Evolutionary conservation across 345 rosid genomes (phyloP).

Genomic region (Linum trigynum): DNA sequence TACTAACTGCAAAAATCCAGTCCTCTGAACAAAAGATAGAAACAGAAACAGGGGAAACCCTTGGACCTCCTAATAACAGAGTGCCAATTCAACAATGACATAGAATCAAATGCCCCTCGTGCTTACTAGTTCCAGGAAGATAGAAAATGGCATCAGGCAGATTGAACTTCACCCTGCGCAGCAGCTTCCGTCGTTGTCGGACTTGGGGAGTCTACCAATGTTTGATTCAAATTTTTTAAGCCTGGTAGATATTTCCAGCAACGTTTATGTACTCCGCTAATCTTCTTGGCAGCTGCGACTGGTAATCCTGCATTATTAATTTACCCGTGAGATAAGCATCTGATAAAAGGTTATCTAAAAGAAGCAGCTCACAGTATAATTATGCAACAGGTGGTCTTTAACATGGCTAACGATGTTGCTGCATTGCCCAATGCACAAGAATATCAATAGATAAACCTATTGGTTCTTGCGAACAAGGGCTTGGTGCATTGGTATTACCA

Average conservation of each 20-base stretch:
- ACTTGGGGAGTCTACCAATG: slow-evolving; percentile 12
- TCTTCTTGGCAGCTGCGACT: slow-evolving; percentile 72
- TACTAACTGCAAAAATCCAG: not conserved
- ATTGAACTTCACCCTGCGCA: slow-evolving; percentile 31
- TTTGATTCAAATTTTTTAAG: slow-evolving; percentile 28
- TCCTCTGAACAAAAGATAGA: not conserved
- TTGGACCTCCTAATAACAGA: not conserved
- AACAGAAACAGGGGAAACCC: no score
- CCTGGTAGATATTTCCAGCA: slow-evolving; percentile 82
- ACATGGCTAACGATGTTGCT: no score
- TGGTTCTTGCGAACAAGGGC: not conserved
- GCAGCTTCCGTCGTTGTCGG: slow-evolving; percentile 29
- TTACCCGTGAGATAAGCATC: slow-evolving; percentile 7
- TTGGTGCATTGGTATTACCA: no score
- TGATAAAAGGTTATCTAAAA: not conserved
- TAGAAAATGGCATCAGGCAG: slow-evolving; percentile 33
- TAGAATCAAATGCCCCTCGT: not conserved
- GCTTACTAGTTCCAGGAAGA: not conserved
- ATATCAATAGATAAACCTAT: no score
- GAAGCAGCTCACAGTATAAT: not conserved
- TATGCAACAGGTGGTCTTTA: not conserved
- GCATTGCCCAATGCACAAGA: not conserved
- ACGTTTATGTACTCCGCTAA: slow-evolving; percentile 82
- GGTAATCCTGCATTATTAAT: slow-evolving; percentile 40
- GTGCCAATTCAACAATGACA: not conserved